These are phyloP conservation scores for Jaenimonas drosophilae DNA, from an alignment of 208 protist genomes.

Conservation along the genomic window DNA sequence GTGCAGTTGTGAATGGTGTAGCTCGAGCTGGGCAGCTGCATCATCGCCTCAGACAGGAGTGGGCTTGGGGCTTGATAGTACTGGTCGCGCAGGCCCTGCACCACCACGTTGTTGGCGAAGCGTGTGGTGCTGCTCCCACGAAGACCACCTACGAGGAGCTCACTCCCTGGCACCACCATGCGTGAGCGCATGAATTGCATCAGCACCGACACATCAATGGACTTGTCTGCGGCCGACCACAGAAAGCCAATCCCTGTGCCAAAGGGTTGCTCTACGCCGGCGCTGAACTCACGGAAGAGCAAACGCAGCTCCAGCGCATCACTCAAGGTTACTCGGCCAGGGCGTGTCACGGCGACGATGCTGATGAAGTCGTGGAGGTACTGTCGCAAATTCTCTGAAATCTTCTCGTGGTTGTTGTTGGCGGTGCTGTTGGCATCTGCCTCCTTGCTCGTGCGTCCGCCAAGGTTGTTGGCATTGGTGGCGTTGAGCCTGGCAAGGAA, in stretches of 20 bases:
- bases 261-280: constrained; percentile 80
- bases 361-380: constrained; percentile 83
- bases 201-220: constrained; percentile 74
- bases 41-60: constrained; percentile 22
- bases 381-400: constrained; percentile 62
- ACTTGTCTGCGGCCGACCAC: constrained; percentile 73
- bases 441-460: no score
- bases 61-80: constrained; percentile 53
- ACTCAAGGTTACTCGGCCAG: constrained; percentile 48
- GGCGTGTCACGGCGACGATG: constrained; percentile 52
- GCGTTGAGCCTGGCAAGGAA: constrained; percentile 51
- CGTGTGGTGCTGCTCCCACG: no score
- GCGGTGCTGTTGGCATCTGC: constrained; percentile 32
- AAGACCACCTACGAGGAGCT: no score
- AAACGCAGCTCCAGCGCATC: constrained; percentile 77
- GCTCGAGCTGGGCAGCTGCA: constrained; percentile 42
- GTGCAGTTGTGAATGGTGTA: constrained; percentile 60
- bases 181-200: constrained; percentile 85
- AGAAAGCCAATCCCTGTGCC: constrained; percentile 72
- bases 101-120: constrained; percentile 59
- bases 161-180: constrained; percentile 56
- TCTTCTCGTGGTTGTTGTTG: constrained; percentile 14
- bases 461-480: no score
- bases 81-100: constrained; percentile 27
- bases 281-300: constrained; percentile 77